Evolutionary conservation across 2,329 filamentous ascomycete species (phyloP), one percentile per base, ranked within the genome.

Genomic region (Aspergillus niger): DNA sequence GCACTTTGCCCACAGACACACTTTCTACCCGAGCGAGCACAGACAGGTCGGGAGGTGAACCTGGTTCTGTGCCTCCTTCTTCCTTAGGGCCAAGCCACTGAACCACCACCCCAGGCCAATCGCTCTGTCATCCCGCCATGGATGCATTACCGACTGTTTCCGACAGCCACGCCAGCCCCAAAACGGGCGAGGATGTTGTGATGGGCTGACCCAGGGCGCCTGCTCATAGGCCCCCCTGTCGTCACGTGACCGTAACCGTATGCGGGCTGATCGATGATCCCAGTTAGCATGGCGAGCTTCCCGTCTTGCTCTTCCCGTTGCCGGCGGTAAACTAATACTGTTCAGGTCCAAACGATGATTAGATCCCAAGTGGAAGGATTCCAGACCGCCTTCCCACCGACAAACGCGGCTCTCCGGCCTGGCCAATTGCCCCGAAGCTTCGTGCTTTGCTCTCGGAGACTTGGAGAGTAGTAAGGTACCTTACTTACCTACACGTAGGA

Each of bases 181-280:
- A 60, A 61, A 43, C 54, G 54, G 54, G n/a, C 63, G 64, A 63
- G 62, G 64, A 62, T 65, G 64, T 62, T 50, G 22, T 53, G 56
- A 64, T 63, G 60, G 60, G 44, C 56, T 48, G 22, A 51, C 17
- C 36, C 47, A 54, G 20, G 47, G 22, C 15, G 17, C 44, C n/a
- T 44, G 39, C 62, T 64, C 58, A 68, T 68, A 66, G 66, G 66
- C 62, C 30, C 15, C 22, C 3, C 1, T 1, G 3, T 0, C 0
- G 8, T 68, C 66, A 68, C 66, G 62, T 68, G 66, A 68, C 44
- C 43, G 66, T 60, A 63, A 26, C 24, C 53, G 59, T 58, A 68
- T 68, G 66, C 66, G 66, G 65, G 65, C 61, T 61, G 62, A 67
- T 67, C 63, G 66, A 65, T 67, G 66, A 68, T 68, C 66, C 63